Base-by-base conservation (phyloP, 176 grass and related monocot species). In the Aegilops tauschii region DNA sequence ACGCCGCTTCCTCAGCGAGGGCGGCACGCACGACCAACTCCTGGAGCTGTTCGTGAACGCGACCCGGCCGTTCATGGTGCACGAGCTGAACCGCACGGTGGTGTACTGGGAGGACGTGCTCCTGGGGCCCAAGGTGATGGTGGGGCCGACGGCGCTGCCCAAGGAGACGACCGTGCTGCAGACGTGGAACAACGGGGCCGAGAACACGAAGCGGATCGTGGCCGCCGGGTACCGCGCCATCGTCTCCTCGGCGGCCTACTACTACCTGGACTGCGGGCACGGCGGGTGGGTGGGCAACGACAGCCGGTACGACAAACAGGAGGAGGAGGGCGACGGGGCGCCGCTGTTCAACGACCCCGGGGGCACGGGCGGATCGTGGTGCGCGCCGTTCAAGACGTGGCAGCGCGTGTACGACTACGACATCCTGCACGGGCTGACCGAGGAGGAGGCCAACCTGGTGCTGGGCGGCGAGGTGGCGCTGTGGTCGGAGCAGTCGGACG, bases 31-130 rank as follows among this genome's bases (percentile, higher is more conserved):
- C 77, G 92, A 90, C 82, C 45, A 89, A 3, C 88, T 98, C 16
- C 93, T 98, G 25, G 96, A 95, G 93, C 54, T 81, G 69, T 98
- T 94, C 88, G 56, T 98, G 44, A 98, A 98, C 68, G 39, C 85
- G 73, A 98, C 93, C 5, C 86, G 85, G 31, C 90, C 91, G 27
- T 95, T 94, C 84, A 77, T 98, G 70, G 81, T 85, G 49, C 75
- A 88, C 31, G 82, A 91, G 73, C 90, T 98, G 65, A 98, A 98
- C 84, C 96, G 93, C 69, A 98, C 96, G 58, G 82, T 78, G 63
- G 92, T 98, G 49, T 98, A 95, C 90, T 98, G 96, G 96, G 96
- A 98, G 90, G 96, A 98, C 74, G 86, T 98, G 13, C 83, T 98
- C 66, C 85, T 98, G 18, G 92, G 96, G 4, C 87, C 93, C 35